Base-by-base conservation (phyloP, 805 yeast species). In the Saccharomycopsis javanensis region DNA sequence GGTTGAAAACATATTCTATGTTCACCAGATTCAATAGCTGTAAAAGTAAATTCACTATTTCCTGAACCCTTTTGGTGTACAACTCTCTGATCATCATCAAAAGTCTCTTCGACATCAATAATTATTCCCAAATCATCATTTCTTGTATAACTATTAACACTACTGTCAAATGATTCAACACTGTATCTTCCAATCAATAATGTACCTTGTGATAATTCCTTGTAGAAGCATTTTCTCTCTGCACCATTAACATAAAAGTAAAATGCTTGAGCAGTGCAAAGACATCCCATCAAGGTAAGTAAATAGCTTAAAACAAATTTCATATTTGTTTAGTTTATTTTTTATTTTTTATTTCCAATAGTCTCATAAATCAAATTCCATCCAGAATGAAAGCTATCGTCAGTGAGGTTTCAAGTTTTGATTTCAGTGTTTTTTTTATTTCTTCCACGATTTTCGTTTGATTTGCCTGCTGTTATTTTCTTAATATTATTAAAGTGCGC, bases 41-140 rank as follows among this genome's bases (percentile, higher is more conserved):
- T 81, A 72, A 85, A 85, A 8, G 88, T 79, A 66, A 86, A 83
- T 61, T 83, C 86, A 31, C 90, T 89, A 45, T 71, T 70, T 45
- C 88, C 79, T 7, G 79, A 68, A 38, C 83, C 80, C 69, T 80
- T 84, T 67, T 85, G 91, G 60, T 80, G 79, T 28, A 82, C 86
- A 56, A 86, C 91, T 64, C 85, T 73, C 67, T 86, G 88, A 70
- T 86, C 80, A 69, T 84, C 84, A 69, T 86, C 91, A 63, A 86
- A 86, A 7, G 88, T 83, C 67, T 83, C 88, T 61, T 79, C 83
- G 16, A 79, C 76, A 57, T 74, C 78, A 50, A 75, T 67, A 18
- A 71, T 64, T 15, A 75, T 68, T 20, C 74, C 74, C 23, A 73
- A 58, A 46, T 72, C 73, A 55, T 70, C 66, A 5, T 72, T 66